Evolutionary conservation across 306 rosid genomes (phyloP), one percentile per base, ranked within the genome.

Genomic region (Oxytropis ochrocephala): DNA sequence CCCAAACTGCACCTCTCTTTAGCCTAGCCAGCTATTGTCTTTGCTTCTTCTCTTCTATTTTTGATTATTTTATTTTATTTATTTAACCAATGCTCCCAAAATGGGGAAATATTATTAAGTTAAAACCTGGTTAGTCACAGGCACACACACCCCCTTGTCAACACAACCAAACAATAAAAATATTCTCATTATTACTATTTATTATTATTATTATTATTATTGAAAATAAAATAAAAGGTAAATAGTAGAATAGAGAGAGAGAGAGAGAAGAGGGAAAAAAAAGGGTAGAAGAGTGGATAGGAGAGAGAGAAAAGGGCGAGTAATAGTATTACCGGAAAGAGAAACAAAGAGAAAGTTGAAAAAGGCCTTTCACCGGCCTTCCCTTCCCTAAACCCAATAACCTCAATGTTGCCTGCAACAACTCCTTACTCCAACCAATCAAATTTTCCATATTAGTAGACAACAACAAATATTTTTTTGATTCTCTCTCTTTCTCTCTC

Each of bases 361-460:
- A 89, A 81, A 74, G 90, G 85, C 87, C 63, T 82, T 85, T 89
- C 83, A 87, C 87, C 85, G 81, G 83, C 85, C 86, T 68, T 66
- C 81, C 83, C 86, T 64, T 67, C 76, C 81, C 82, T 69, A 78
- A 84, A 75, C 84, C 87, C 85, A 78, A 74, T 74, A 80, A 12
- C 66, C 73, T 65, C 49, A 71, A 18, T 69, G 78, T 61, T 83
- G 78, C 62, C 83, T 67, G 78, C 66, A 76, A 33, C 75, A 78
- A 42, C 86, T 74, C 42, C 57, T 74, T 56, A 12, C 80, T 50
- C 73, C 79, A 41, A 81, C 89, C 91, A 83, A 78, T 81, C 73
- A 69, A 42, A 56, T 19, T 72, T 63, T 11, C 80, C 78, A 64
- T 78, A 72, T 64, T 73, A 58, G 52, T 73, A 58, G 52, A 51